Percentiles rank a stretch among this genome's conserved stretches.
phyloP scores from a whole-genome alignment of 164 flowering plant species.

The Sedum album region DNA sequence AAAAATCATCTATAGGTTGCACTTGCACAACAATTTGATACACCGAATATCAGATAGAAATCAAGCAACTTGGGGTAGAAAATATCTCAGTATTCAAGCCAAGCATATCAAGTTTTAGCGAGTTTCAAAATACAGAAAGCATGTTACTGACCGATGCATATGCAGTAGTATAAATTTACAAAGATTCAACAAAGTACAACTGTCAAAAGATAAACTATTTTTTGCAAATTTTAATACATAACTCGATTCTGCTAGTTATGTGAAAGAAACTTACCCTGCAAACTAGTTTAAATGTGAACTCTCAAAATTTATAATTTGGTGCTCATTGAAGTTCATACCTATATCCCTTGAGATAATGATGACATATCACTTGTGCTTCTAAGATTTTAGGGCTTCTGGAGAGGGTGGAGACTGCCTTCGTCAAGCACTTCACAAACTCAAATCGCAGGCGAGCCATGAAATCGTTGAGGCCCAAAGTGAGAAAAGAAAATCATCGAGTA shows the following conservation, averaged over 20 bases:
- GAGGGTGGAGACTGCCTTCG: constrained; percentile 36
- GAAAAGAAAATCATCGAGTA: constrained; percentile 40
- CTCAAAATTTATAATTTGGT: background rate
- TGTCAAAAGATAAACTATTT: background rate
- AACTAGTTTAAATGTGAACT: background rate
- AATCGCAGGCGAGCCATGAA: constrained; percentile 47
- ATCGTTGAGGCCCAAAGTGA: constrained; percentile 37
- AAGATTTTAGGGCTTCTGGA: constrained; percentile 38
- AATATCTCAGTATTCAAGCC: background rate
- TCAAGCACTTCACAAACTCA: constrained; percentile 43
- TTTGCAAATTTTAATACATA: background rate
- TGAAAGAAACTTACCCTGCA: background rate
- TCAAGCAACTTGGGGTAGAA: background rate
- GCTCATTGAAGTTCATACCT: background rate
- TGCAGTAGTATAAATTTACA: background rate
- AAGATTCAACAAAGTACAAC: background rate
- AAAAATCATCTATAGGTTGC: background rate
- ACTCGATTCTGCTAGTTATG: background rate
- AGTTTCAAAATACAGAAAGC: background rate
- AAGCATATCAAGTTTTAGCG: background rate
- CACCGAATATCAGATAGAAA: background rate
- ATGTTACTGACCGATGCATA: background rate
- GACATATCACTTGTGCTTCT: background rate
- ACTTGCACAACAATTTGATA: background rate
- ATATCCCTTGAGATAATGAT: background rate